Evolutionary conservation across 805 yeast genomes (phyloP), one percentile per base, ranked within the genome.

Genomic region (Saccharomyces cerevisiae): DNA sequence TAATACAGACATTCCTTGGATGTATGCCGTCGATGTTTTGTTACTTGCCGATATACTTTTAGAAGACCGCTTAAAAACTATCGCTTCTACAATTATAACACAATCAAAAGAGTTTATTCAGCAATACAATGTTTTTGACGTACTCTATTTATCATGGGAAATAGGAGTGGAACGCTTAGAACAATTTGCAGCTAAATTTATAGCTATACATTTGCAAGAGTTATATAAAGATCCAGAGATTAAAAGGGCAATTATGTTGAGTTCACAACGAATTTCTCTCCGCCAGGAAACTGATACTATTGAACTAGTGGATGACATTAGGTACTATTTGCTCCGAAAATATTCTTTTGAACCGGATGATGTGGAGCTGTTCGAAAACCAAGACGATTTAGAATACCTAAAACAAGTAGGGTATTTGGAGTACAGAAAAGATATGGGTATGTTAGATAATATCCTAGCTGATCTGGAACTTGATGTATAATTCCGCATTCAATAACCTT

Each of bases 221-320:
- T 82, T 64, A 66, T 59, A 72, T 5, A 43, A 58, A 1, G 71
- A 71, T n/a, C 67, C 70, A 0, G 76, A 75, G 47, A 73, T 81
- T 51, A 62, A 67, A 50, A 70, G 65, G 14, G 70, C 70, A 0
- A 63, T 77, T 17, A 65, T 76, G 22, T 76, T 74, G 58, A 75
- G 81, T 63, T 85, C 92, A 0, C 58, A 62, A 14, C 71, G 88
- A 60, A 85, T 87, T 50, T 62, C 76, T 22, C 69, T 66, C 14
- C 76, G 94, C 63, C 83, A 87, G 59, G 88, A 82, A 56, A 84
- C 87, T 0, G 96, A 87, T 70, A 84, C 92, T 0, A 84, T 87
- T 63, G 96, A 87, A 61, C 71, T 87, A 59, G 74, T 87, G 28
- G 96, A 87, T 68, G 95, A 87, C 70, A 83, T 87, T 10, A 73